Percentiles rank a stretch among this genome's conserved stretches.
phyloP scores from a whole-genome alignment of 2,329 filamentous ascomycete genomes.

The Xylaria sp. region DNA sequence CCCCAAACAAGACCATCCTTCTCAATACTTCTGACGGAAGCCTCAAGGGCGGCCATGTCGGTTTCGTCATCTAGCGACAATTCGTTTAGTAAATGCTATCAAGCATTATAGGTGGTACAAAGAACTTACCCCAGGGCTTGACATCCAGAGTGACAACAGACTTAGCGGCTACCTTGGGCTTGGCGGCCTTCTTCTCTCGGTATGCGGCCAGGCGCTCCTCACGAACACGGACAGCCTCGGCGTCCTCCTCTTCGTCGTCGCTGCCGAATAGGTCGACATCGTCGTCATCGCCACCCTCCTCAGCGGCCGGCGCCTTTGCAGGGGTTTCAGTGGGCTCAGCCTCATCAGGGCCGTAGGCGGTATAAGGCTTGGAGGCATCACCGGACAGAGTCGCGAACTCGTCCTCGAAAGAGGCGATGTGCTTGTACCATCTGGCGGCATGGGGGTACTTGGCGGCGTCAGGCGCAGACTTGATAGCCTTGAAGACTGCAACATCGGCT shows the following conservation, averaged over 20 bases:
- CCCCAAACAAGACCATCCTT: conserved; percentile 97
- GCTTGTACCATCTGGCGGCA: conserved; percentile 98
- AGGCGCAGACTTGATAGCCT: conserved; percentile 78
- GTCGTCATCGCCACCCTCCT: conserved; percentile 66
- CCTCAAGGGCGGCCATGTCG: conserved; percentile 82
- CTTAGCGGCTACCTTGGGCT: conserved; percentile 92
- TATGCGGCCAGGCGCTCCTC: conserved; percentile 93
- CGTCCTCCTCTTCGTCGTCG: conserved; percentile 93
- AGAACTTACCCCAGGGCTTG: conserved; percentile 92
- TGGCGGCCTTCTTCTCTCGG: conserved; percentile 94
- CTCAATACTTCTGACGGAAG: conserved; percentile 79
- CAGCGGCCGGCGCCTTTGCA: conserved; percentile 74
- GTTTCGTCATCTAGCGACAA: conserved; percentile 80
- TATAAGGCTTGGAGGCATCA: conserved; percentile 87
- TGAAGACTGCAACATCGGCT: conserved; percentile 95
- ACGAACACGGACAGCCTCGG: conserved; percentile 80
- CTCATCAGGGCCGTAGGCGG: conserved; percentile 87
- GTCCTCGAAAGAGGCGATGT: conserved; percentile 89
- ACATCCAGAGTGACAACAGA: conserved; percentile 94
- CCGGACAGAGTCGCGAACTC: conserved; percentile 92
- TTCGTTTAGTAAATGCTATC: conserved; percentile 9
- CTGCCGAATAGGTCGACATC: conserved; percentile 93
- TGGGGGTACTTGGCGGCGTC: conserved; percentile 87
- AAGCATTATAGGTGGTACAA: neutral
- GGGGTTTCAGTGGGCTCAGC: conserved; percentile 81